phyloP scores from a whole-genome alignment of 805 yeast genomes.

The Wickerhamiella azymoides region DNA sequence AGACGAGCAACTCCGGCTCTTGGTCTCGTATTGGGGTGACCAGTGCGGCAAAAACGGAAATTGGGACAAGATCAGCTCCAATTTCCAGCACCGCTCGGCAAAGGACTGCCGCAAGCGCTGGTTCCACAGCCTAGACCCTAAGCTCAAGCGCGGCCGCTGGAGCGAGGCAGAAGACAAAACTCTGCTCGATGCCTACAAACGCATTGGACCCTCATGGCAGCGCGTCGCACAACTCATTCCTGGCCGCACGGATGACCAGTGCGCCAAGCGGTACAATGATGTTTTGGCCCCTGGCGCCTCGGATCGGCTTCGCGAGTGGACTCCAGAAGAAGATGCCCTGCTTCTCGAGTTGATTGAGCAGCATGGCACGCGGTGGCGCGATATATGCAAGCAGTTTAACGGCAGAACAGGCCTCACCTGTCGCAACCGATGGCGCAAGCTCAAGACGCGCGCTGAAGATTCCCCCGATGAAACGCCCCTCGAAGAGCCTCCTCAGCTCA shows the following conservation, averaged over 20 bases:
- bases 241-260: conserved; percentile 89
- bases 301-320: conserved; percentile 71
- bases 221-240: conserved; percentile 60
- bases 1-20: conserved; percentile 39
- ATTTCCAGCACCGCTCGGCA: conserved; percentile 39
- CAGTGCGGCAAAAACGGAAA: conserved; percentile 34
- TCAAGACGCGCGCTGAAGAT: conserved; percentile 39
- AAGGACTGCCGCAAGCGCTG: conserved; percentile 82
- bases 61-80: conserved; percentile 28
- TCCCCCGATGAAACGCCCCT: too few species aligned
- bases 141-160: conserved; percentile 75
- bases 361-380: conserved; percentile 83
- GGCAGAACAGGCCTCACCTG: conserved; percentile 83
- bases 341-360: conserved; percentile 52
- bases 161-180: conserved; percentile 62
- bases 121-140: conserved; percentile 76
- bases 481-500: background rate
- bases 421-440: conserved; percentile 83
- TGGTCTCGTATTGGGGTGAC: conserved; percentile 30
- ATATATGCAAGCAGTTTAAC: conserved; percentile 53
- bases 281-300: conserved; percentile 72
- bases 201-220: conserved; percentile 75
- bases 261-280: conserved; percentile 81
- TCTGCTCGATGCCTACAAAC: conserved; percentile 47
- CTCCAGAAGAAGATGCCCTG: conserved; percentile 55